Evolutionary conservation across 805 yeast species (phyloP).

Genomic region (Barnettozyma siamensis): DNA sequence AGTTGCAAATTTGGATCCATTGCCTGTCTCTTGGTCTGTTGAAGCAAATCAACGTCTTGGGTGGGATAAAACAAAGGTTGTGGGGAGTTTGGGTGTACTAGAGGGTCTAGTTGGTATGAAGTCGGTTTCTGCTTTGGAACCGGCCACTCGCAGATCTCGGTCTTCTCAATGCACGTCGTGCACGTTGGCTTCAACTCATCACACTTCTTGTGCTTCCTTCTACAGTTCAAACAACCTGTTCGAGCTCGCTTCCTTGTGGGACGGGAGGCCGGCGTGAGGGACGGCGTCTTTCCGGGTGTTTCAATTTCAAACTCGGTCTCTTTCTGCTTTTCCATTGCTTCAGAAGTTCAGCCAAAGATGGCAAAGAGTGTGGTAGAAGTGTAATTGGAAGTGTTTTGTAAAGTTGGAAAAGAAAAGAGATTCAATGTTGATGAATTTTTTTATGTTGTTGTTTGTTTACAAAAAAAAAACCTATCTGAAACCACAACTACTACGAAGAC

Average conservation of each 20-base stretch:
- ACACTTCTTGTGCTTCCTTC: slow-evolving; percentile 61
- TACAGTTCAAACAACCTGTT: slow-evolving; percentile 56
- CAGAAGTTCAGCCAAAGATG: too few species aligned
- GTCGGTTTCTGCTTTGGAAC: not conserved
- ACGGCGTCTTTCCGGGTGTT: not conserved
- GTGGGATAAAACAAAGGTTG: not conserved
- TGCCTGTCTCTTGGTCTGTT: not conserved
- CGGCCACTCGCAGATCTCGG: slow-evolving; percentile 22
- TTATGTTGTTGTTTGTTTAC: too few species aligned
- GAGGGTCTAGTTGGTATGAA: not conserved
- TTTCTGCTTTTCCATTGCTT: too few species aligned
- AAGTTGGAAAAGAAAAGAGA: too few species aligned
- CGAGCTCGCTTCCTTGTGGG: slow-evolving; percentile 32
- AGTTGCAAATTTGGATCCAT: not conserved
- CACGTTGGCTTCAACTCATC: slow-evolving; percentile 42
- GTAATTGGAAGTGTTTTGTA: too few species aligned
- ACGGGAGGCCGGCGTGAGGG: not conserved
- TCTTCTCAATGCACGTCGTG: slow-evolving; percentile 35
- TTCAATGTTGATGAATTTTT: too few species aligned
- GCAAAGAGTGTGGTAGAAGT: too few species aligned
- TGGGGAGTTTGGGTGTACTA: not conserved
- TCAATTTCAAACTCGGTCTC: not conserved
- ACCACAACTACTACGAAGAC: too few species aligned
- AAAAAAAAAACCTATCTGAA: too few species aligned
- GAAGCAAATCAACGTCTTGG: not conserved